Evolutionary conservation across 306 rosid genomes (phyloP), one percentile per base, ranked within the genome.

Genomic region (Cicer bijugum): DNA sequence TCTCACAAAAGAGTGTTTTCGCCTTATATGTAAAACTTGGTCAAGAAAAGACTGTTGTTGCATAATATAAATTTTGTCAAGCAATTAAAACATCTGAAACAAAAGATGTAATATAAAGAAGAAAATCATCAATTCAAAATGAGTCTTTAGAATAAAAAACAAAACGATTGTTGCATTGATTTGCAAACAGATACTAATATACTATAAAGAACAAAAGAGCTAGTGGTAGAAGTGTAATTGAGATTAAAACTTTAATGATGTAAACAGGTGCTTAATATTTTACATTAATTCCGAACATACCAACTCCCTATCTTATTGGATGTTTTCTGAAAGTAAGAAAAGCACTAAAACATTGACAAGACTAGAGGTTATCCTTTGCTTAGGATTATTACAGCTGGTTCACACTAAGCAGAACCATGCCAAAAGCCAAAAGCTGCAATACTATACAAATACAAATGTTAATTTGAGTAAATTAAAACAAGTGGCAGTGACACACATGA

Each of bases 371-470:
- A 75, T 74, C 77, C 80, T 58, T 74, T 72, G 80, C 59, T 75
- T 66, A 69, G 67, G 17, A 78, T 69, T 82, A 78, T 87, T 75
- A 82, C 85, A 80, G 83, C 79, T 79, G 67, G 77, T 39, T 75
- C 73, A 70, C 80, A 78, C 80, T 72, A 48, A 4, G 61, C 70
- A 47, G 86, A 72, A 74, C 77, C 67, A 19, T 66, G 28, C 42
- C 86, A 67, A 75, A 84, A 72, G 83, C 83, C 78, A 56, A 78
- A 74, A 80, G 75, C 20, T 82, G 82, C 81, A 72, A 64, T 63
- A 55, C 65, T 82, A 60, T 71, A 83, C 82, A 85, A 70, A 59
- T 10, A 17, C 35, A 28, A 59, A 12, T 48, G 87, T 86, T 82
- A 89, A 82, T 69, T 50, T 14, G 62, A 69, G 62, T 69, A 48